Base-by-base conservation (phyloP, 805 yeast species). In the Saturnispora saitoi region DNA sequence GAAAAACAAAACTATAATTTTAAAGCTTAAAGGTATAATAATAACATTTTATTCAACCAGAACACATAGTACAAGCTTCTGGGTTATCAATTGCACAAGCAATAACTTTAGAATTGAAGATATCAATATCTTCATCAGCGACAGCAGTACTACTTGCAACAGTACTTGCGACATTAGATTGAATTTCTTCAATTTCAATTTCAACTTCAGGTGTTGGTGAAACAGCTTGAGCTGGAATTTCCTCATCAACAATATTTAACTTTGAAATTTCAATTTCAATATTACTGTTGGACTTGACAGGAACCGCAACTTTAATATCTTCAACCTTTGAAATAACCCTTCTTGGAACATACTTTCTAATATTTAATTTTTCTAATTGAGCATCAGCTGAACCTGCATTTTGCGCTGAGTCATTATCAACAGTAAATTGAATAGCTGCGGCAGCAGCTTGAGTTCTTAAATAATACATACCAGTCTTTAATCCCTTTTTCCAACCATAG, bases 401-500 rank as follows among this genome's bases (percentile, higher is more conserved):
- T 19, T 54, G 51, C 12, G 67, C 70, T 38, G 66, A 58, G 43
- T 67, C 71, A 58, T 72, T 57, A 61, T 84, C 91, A 50, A 84
- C 83, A 17, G 95, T 85, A 70, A 90, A 93, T 71, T 93, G 96
- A 64, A 93, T 93, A 45, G 98, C 96, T 49, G 96, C 91, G 45
- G 96, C 82, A 32, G 98, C 99, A 56, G 98, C 97, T 75, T 88
- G 95, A 9, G 98, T 91, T 72, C 98, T 85, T 67, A 93, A 73
- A 70, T 93, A 93, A 75, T 93, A 93, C 98, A 93, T 93, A 68
- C 99, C 99, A 20, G 99, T 93, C 78, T 93, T 93, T 66, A 93
- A 78, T 53, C 99, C 99, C 73, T 86, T 88, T 76, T 88, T 87
- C 99, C 99, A 93, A 51, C 98, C 99, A 64, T 93, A 91, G 75